Base-by-base conservation (phyloP, 2,329 filamentous ascomycete genomes). In the Epichloe festucae region DNA sequence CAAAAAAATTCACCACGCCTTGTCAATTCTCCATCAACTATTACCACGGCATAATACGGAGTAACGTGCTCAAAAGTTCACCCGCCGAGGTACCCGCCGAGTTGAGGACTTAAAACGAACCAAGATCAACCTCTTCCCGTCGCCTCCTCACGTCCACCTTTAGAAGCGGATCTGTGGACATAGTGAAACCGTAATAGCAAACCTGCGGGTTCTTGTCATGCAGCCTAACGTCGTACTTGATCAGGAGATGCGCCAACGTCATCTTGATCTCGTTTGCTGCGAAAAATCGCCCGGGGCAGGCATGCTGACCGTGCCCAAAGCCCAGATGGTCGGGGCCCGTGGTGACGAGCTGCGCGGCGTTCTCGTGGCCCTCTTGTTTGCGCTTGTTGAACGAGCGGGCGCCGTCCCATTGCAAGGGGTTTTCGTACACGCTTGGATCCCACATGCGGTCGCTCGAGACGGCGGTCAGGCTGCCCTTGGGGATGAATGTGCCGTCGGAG, bases 271-370 rank as follows among this genome's bases (percentile, higher is more conserved):
- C 74, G 45, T 73, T 71, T 0, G 72, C 68, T 0, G 75, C 75
- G 55, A 78, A 77, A 62, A 79, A 79, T 0, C 76, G 68, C 0
- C 77, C 76, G 0, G 73, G 72, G 48, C 76, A 74, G 1, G 71
- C 73, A 60, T 80, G 75, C 42, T 71, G 64, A 0, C 78, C 78
- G 53, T 78, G 73, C 0, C 78, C 76, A 57, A 81, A 81, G 0
- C 70, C 65, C 17, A 79, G 59, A 56, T 76, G 72, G 6, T 67
- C 61, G 10, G 71, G 63, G 17, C 69, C 70, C 0, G 76, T 78
- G 11, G 72, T 73, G 4, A 77, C 72, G 60, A 80, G 67, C 55
- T 70, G 72, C 3, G 53, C 49, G 0, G 48, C 36, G n/a, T 56
- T 56, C 3, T 58, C 57, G 0, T 60, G 57, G 27, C 65, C 64